Evolutionary conservation across 768 basidiomycete genomes (phyloP), one percentile per base, ranked within the genome.

Genomic region (Auricularia auricula-judae): DNA sequence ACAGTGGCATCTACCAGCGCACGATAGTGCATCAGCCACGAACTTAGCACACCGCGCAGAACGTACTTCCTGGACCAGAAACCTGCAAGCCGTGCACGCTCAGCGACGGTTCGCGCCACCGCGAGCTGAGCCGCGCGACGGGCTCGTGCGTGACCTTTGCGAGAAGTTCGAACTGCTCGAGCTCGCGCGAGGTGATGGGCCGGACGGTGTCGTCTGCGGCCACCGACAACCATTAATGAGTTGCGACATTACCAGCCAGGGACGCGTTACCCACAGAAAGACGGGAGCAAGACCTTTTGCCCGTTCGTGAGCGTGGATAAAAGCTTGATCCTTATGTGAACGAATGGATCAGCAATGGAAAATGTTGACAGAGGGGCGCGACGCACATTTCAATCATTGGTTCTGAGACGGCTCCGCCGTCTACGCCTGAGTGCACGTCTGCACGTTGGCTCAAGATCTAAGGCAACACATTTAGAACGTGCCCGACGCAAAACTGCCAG

Each of bases 351-450:
- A 29, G 29, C 29, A 29, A 29, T 29, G 29, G 29, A 1, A 29
- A 29, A 2, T 23, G 23, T 23, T 23, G 23, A 23, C 23, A 23
- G 23, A 23, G 29, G 29, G 29, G 29, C 29, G 29, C 29, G 34
- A 71, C 82, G 64, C 69, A 91, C 90, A 98, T 92, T 70, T 98
- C 97, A 61, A 86, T 78, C 89, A 98, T 93, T 0, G 97, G 95
- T 74, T 99, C 97, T 2, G 78, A 77, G 1, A 86, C 82, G 1
- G 85, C 89, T 16, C 97, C 97, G 36, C 97, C 97, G 70, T 97
- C 93, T 8, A 98, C 82, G 66, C 97, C 97, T 16, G 93, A 94
- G 73, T 99, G 97, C 53, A 91, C 79, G 72, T 98, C 96, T 0
- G 89, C 88, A 12, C 82, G 79, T 35, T 81, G 75, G 67, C 84